Evolutionary conservation across 768 basidiomycete species (phyloP).

Genomic region (Tubosaeta brunneosetosa): DNA sequence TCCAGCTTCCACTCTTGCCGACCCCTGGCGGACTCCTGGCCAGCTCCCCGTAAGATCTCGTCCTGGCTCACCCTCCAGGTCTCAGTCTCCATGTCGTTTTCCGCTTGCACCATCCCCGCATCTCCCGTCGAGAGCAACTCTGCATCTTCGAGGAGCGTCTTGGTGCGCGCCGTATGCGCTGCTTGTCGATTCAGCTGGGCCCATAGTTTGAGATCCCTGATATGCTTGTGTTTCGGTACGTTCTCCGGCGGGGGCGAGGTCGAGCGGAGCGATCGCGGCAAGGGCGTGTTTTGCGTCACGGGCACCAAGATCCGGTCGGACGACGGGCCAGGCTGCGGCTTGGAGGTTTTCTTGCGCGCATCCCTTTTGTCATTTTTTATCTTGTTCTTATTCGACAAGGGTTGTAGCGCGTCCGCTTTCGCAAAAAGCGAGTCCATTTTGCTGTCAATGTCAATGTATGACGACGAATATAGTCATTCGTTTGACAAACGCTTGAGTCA

Average conservation of each 20-base stretch:
- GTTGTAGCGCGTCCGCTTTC: constrained; percentile 56
- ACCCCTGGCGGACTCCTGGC: constrained; percentile 72
- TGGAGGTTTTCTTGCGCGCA: constrained; percentile 13
- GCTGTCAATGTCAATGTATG: background rate
- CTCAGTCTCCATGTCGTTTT: constrained; percentile 75
- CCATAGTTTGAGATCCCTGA: constrained; percentile 74
- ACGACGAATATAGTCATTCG: background rate
- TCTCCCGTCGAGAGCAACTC: constrained; percentile 68
- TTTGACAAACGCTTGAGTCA: background rate
- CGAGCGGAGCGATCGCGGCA: constrained; percentile 67
- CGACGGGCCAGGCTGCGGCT: constrained; percentile 11
- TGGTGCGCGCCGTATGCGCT: constrained; percentile 55
- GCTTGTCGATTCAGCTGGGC: constrained; percentile 60
- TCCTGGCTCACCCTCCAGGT: constrained; percentile 87
- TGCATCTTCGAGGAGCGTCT: constrained; percentile 62
- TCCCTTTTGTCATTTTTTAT: constrained; percentile 26
- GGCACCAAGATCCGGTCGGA: constrained; percentile 55
- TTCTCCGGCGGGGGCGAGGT: constrained; percentile 43
- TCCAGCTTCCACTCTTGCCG: constrained; percentile 78
- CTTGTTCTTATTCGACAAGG: constrained; percentile 40
- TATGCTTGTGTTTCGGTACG: constrained; percentile 41
- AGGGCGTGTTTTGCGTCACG: constrained; percentile 50
- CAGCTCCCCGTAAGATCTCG: constrained; percentile 63
- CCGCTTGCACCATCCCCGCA: constrained; percentile 67
- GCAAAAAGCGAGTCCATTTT: constrained; percentile 71